Evolutionary conservation across 495 filamentous ascomycete species (phyloP), one percentile per base, ranked within the genome.

Genomic region (Entonaema liquescens): DNA sequence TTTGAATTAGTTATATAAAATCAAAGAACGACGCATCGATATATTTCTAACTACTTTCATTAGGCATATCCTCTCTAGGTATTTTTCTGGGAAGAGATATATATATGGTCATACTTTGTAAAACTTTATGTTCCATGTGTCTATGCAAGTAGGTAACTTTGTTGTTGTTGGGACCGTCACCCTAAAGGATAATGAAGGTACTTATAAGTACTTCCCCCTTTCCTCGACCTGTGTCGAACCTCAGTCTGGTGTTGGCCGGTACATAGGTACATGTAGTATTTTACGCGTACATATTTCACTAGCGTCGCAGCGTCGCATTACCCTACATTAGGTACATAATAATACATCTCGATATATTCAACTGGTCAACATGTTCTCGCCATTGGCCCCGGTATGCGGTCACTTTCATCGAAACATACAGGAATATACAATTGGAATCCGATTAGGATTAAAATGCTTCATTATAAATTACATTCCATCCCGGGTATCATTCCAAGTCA

Each of bases 401-500:
- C n/a, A n/a, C n/a, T 33, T 42, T 55, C 28, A 28, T 38, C 3
- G 13, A 21, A 23, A 23, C 5, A 23, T 23, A 11, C 1, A 31
- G 15, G 25, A 42, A 44, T 26, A 17, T 21, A 31, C 28, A 38
- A 9, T 23, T 12, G 29, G n/a, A 67, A 38, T 67, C 56, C 59
- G 44, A 67, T 55, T 65, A 64, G 54, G 59, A 68, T 68, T 65
- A 64, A 33, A 23, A 58, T 60, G 31, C 56, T 68, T 54, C 65
- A 72, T 72, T 72, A 72, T 25, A 68, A 65, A 73, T 73, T 73
- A 73, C 57, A 66, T 44, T 50, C 57, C 66, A 36, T 65, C 49
- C 71, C 62, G 71, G 71, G 71, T 73, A 73, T 73, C 71, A 68
- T 73, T 65, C 70, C 61, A 73, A 73, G 61, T 66, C 71, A 70